Evolutionary conservation across 108 stramenopile species (phyloP).

Genomic region (Aurantiochytrium sp.): DNA sequence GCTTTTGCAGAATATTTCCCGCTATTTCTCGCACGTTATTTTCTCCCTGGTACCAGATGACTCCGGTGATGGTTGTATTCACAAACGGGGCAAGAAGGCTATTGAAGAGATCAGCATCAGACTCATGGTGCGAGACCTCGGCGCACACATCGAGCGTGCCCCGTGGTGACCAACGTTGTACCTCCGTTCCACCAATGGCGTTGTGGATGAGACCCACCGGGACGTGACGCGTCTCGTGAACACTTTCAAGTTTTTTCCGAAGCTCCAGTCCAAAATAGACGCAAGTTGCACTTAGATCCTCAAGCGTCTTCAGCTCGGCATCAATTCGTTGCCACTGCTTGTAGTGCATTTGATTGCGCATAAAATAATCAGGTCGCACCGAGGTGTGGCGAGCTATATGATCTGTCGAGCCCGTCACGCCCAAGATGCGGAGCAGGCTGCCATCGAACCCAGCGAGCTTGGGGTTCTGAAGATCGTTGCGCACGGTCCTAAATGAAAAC

Average conservation of each 20-base stretch:
- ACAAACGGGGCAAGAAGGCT: background rate
- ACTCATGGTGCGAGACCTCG: background rate
- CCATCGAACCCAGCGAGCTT: background rate
- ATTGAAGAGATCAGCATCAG: background rate
- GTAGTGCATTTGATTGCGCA: background rate
- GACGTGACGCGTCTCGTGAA: background rate
- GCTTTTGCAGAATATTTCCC: background rate
- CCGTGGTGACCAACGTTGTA: background rate
- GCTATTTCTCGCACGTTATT: background rate
- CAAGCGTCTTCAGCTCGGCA: background rate
- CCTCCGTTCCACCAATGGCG: background rate
- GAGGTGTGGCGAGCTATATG: too few relatives aligned
- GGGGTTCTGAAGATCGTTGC: background rate
- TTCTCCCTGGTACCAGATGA: constrained; percentile 22
- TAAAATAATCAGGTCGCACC: background rate
- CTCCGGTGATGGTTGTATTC: background rate
- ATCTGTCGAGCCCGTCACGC: too few relatives aligned
- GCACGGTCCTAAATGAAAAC: background rate
- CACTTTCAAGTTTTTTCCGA: background rate
- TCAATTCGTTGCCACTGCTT: background rate
- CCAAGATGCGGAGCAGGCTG: background rate
- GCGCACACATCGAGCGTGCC: background rate
- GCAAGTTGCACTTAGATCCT: background rate
- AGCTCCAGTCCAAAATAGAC: background rate
- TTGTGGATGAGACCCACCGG: constrained; percentile 4